These are phyloP conservation scores for Anthostomella pinea DNA, from an alignment of 2,329 filamentous ascomycete genomes.

Conservation along the genomic window DNA sequence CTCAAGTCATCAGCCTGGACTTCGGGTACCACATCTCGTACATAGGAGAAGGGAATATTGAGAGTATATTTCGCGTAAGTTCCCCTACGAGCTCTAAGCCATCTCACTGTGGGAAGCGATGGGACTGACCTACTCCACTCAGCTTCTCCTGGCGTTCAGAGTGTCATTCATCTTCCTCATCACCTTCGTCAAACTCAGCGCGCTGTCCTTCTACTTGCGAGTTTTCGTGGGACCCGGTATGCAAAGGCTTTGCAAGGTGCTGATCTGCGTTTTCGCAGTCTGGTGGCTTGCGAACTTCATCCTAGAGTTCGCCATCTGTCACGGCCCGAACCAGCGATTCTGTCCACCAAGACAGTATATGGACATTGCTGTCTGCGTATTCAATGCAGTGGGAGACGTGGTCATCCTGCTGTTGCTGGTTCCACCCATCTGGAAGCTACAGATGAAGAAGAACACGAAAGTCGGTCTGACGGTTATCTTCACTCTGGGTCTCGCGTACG, in stretches of 20 bases:
- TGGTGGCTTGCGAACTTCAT: slow-evolving; percentile 7
- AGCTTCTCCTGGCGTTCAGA: slow-evolving; percentile 32
- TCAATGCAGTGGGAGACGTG: slow-evolving; percentile 46
- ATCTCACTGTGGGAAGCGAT: neutral
- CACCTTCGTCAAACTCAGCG: slow-evolving; percentile 34
- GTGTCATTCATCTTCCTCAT: slow-evolving; percentile 31
- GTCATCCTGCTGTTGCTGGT: slow-evolving; percentile 46
- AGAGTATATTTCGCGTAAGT: too few species aligned
- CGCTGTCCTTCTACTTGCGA: slow-evolving; percentile 34
- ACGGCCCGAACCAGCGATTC: slow-evolving; percentile 21
- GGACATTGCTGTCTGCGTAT: slow-evolving; percentile 28
- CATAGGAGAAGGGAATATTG: too few species aligned
- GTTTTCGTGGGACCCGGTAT: slow-evolving; percentile 26
- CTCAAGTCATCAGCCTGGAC: slow-evolving; percentile 2
- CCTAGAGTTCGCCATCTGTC: slow-evolving; percentile 19
- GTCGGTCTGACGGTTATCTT: slow-evolving; percentile 41
- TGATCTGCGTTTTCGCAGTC: slow-evolving; percentile 21
- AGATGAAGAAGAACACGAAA: slow-evolving; percentile 40
- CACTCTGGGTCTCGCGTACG: slow-evolving; percentile 41
- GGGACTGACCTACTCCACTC: neutral
- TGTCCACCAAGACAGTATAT: slow-evolving; percentile 22
- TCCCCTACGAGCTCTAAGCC: slow-evolving; percentile 1
- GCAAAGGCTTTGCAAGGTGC: slow-evolving; percentile 1
- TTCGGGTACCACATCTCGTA: too few species aligned
- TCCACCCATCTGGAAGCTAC: slow-evolving; percentile 43